Evolutionary conservation across 2,329 filamentous ascomycete genomes (phyloP), one percentile per base, ranked within the genome.

Genomic region (Fusarium siculi): DNA sequence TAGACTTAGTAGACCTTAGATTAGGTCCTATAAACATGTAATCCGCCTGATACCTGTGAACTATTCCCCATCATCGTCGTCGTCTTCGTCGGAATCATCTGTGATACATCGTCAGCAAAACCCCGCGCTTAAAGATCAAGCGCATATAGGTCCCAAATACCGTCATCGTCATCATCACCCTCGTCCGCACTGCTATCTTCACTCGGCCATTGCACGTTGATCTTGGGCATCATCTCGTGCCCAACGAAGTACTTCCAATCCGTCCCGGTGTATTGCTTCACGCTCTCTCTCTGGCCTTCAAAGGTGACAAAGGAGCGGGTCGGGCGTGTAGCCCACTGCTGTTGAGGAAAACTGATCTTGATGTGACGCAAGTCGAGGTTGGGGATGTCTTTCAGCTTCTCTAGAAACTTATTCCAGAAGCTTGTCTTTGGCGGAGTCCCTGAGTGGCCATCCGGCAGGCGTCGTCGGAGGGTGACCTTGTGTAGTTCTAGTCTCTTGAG

Each of bases 401-500:
- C 72, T 37, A 87, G 79, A 23, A 87, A 79, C 7, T 72, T 69
- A 3, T 68, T 63, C 85, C 85, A 88, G n/a, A 82, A 73, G 59
- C 80, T 84, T 57, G 71, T 40, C 60, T 77, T 80, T 16, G 56
- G 61, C 1, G 52, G 40, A 11, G 60, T 11, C 4, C 63, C 39
- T 18, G 21, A 14, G 40, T n/a, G 64, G 5, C 68, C 56, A 19
- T 59, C 42, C 4, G 75, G 72, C 1, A 75, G 44, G 7, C 42
- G 54, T 36, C 71, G 47, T 5, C 74, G 44, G 4, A 84, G 72
- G 0, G 66, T 80, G 23, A 88, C 74, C 49, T 83, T 86, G 77
- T 86, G 86, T 1, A 90, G 74, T 63, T 83, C 83, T 12, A 90
- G 77, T 11, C 74, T 74, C 14, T 81, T 77, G 4, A 90, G 80